Percentiles rank a stretch among this genome's conserved stretches.
phyloP scores from a whole-genome alignment of 768 basidiomycete species.

The Amanita pseudoporphyria region DNA sequence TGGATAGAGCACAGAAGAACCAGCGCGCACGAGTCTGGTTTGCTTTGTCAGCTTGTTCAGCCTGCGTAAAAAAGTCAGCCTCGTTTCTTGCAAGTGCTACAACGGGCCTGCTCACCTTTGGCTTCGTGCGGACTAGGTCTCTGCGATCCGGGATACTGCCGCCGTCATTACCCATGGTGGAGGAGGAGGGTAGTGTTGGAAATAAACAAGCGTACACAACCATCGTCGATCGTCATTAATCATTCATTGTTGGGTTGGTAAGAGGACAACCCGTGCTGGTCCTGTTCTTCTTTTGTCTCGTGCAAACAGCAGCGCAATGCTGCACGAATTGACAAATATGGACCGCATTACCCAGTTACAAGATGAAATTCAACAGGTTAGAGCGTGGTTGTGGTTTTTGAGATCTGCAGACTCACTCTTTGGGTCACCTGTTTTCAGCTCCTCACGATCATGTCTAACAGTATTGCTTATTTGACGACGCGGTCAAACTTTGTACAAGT shows the following conservation, averaged over 20 bases:
- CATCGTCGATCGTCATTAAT: neutral
- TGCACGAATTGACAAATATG: conserved; percentile 90
- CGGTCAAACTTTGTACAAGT: conserved; percentile 73
- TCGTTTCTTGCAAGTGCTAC: neutral
- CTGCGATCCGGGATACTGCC: conserved; percentile 81
- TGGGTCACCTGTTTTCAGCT: conserved; percentile 35
- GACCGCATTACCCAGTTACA: conserved; percentile 94
- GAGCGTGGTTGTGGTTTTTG: conserved; percentile 12
- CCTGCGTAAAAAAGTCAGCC: conserved; percentile 23
- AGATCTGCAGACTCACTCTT: neutral
- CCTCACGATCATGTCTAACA: conserved; percentile 81
- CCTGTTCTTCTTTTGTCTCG: neutral
- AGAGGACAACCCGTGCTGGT: no score
- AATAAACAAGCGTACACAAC: conserved; percentile 11
- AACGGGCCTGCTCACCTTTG: conserved; percentile 41
- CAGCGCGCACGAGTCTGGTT: conserved; percentile 82
- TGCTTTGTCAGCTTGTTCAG: conserved; percentile 84
- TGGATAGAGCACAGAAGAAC: conserved; percentile 93
- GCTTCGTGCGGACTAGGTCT: conserved; percentile 64
- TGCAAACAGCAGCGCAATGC: conserved; percentile 58
- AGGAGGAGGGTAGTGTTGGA: conserved; percentile 5
- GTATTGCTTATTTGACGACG: conserved; percentile 69
- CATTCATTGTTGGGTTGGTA: no score
- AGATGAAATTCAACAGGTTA: conserved; percentile 90
- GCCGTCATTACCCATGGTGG: conserved; percentile 77